Evolutionary conservation across 116 monocot species (phyloP), one percentile per base, ranked within the genome.

Genomic region (Zostera marina): DNA sequence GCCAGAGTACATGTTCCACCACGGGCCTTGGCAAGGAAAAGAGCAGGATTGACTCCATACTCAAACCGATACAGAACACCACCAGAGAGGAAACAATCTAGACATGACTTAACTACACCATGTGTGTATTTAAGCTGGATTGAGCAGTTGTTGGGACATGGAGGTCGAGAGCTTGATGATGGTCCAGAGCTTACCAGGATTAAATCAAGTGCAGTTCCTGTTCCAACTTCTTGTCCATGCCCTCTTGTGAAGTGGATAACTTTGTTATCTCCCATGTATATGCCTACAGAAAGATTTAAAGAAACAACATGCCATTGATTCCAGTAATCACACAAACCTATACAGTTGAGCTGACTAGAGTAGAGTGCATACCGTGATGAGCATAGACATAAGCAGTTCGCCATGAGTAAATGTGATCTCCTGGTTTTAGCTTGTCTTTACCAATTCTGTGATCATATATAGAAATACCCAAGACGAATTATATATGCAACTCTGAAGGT

Each of bases 321-420:
- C 2, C 2, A 48, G 48, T 16, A 6, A 20, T 9, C 20, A 20
- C 8, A 51, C n/a, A 15, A 9, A 21, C 12, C 16, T 9, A 20
- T 9, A 21, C 44, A 51, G 20, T 5, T 19, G 32, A 44, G 63
- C 48, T n/a, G n/a, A n/a, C n/a, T n/a, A n/a, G n/a, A n/a, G n/a
- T n/a, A n/a, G n/a, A 59, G 24, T 54, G 44, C 39, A 32, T 15
- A 87, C 81, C 87, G 21, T 87, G 87, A 69, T 87, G 87, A 5
- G 87, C 87, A 45, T 87, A 87, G 39, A 76, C 66, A 53, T 79
- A 81, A 24, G 78, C 81, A 26, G 61, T 61, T 59, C 87, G 70
- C 87, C 87, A 87, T 1, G 81, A 87, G 42, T 87, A 87, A 58
- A 87, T 76, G 63, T 87, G 87, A 71, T 87, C 81, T n/a, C 87